Conservation (phyloP, 2,329 filamentous ascomycete genomes). For the Chrysosporium keratinophilum region DNA sequence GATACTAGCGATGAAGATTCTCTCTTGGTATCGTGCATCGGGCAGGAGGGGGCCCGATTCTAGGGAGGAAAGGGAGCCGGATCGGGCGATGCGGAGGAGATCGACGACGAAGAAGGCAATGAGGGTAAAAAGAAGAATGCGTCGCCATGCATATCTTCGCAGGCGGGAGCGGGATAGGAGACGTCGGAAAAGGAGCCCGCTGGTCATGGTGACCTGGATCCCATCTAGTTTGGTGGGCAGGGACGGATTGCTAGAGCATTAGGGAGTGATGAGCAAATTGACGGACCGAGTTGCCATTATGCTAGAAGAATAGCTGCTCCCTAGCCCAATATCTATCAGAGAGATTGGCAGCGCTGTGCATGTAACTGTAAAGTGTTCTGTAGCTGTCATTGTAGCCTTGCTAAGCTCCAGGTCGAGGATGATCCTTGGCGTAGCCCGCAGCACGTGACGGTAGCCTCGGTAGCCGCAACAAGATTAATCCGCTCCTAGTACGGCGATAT, state of each 20-base stretch:
- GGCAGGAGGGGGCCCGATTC: background rate
- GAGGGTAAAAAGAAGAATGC: background rate
- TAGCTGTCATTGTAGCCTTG: too few species aligned
- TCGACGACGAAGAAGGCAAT: conserved; percentile 1
- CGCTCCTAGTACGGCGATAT: too few species aligned
- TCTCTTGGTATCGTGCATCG: background rate
- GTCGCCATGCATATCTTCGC: background rate
- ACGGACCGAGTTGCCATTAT: too few species aligned
- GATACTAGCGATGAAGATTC: conserved; percentile 56
- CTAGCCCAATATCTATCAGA: too few species aligned
- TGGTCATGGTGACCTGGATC: background rate
- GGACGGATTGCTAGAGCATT: background rate
- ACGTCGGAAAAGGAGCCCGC: background rate
- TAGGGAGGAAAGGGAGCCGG: background rate
- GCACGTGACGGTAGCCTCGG: too few species aligned
- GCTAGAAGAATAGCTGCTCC: too few species aligned
- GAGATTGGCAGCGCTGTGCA: too few species aligned
- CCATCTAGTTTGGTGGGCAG: background rate
- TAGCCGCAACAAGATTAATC: too few species aligned
- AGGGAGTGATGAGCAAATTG: too few species aligned
- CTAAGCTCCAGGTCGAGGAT: too few species aligned
- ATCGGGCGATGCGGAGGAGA: background rate
- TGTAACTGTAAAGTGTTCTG: too few species aligned
- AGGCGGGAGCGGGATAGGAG: conserved; percentile 2
- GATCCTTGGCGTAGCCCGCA: too few species aligned